Conservation (phyloP, 768 basidiomycete genomes). For the Tylopilus sp. region DNA sequence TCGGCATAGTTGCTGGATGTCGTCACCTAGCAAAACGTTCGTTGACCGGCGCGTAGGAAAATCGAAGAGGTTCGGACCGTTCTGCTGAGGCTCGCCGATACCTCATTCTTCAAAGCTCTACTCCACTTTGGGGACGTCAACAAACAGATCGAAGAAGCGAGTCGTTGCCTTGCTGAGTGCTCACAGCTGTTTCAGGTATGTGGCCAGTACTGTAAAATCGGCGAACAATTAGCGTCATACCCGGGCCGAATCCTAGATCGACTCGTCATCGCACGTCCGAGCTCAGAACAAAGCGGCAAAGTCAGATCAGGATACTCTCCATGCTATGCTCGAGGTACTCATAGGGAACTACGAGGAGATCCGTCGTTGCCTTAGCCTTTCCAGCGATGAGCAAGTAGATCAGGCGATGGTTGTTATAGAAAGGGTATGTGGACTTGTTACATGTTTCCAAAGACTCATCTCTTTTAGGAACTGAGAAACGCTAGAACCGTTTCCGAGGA, state of each 20-base stretch:
- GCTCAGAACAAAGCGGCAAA: neutral
- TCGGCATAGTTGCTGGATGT: too few relatives aligned
- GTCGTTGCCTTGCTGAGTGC: neutral
- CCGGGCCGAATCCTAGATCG: neutral
- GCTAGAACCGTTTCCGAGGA: neutral
- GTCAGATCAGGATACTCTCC: neutral
- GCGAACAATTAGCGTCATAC: neutral
- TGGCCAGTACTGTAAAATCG: neutral
- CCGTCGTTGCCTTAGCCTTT: neutral
- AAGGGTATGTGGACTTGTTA: neutral
- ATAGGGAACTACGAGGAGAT: slow-evolving; percentile 1
- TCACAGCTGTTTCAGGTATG: neutral
- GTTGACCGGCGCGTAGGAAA: neutral
- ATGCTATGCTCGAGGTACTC: neutral
- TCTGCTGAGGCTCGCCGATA: neutral
- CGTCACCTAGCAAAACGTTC: too few relatives aligned
- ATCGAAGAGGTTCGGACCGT: neutral
- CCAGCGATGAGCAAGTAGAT: neutral
- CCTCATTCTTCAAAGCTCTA: slow-evolving; percentile 4
- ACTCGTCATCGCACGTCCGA: neutral
- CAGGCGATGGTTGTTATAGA: slow-evolving; percentile 7
- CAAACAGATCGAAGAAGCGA: neutral
- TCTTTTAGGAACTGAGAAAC: neutral
- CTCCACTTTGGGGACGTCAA: slow-evolving; percentile 1
- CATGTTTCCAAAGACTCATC: too few relatives aligned